These are phyloP conservation scores for Xenosphaeropsis pyriputrescens DNA, from an alignment of 2,329 filamentous ascomycete species.

Conservation along the genomic window DNA sequence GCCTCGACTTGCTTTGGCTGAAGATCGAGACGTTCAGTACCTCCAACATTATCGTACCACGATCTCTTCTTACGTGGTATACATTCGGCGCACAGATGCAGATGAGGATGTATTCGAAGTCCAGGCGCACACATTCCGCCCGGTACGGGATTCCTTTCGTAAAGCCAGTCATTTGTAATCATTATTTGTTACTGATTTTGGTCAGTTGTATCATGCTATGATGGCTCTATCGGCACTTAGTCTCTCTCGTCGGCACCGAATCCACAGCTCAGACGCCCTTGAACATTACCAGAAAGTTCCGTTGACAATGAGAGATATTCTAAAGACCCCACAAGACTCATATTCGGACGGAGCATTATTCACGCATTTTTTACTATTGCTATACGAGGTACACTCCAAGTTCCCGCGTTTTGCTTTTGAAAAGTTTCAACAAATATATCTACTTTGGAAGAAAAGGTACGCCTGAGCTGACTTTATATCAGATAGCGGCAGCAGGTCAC, in stretches of 20 bases:
- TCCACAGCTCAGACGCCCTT: constrained; percentile 30
- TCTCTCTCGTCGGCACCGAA: constrained; percentile 27
- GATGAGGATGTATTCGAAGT: constrained; percentile 27
- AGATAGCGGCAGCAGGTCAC: constrained; percentile 29
- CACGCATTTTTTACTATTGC: constrained; percentile 38
- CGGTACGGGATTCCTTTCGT: constrained; percentile 22
- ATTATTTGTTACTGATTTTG: constrained; percentile 2
- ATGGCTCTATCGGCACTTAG: constrained; percentile 40
- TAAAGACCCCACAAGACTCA: constrained; percentile 31
- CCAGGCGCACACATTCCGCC: constrained; percentile 31
- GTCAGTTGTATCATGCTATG: constrained; percentile 38
- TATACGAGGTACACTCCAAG: constrained; percentile 32
- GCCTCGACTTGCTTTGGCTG: neutral
- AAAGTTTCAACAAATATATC: no score
- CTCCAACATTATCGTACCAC: constrained; percentile 13
- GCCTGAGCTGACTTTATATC: neutral
- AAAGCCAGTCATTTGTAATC: neutral
- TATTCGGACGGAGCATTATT: constrained; percentile 39
- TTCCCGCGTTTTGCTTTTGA: neutral
- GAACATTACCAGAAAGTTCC: constrained; percentile 39
- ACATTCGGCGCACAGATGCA: constrained; percentile 6
- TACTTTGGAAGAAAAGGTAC: no score
- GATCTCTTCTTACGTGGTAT: constrained; percentile 12
- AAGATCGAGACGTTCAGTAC: constrained; percentile 5
- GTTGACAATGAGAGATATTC: constrained; percentile 26